Evolutionary conservation across 768 basidiomycete species (phyloP).

Genomic region (Tricholoma flavovirens): DNA sequence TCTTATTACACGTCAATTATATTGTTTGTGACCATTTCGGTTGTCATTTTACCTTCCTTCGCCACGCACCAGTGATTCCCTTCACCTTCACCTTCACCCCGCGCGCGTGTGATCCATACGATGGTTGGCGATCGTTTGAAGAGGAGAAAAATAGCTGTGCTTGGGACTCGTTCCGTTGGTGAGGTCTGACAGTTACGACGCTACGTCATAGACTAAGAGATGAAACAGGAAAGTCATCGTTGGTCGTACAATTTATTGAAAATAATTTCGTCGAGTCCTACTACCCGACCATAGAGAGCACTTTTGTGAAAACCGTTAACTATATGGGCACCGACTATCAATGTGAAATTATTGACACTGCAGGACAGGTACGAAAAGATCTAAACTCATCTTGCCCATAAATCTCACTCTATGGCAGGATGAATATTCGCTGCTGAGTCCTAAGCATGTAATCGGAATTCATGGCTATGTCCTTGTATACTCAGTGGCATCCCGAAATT

Average conservation of each 20-base stretch:
- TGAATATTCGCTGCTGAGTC: constrained; percentile 83
- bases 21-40: neutral
- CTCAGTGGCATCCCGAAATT: constrained; percentile 77
- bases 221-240: constrained; percentile 79
- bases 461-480: constrained; percentile 95
- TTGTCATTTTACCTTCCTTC: neutral
- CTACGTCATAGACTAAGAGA: constrained; percentile 10
- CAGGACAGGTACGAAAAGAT: constrained; percentile 68
- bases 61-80: constrained; percentile 3
- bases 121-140: constrained; percentile 34
- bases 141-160: constrained; percentile 78
- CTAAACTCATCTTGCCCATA: neutral
- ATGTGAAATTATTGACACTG: constrained; percentile 93
- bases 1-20: neutral
- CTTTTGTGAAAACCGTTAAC: constrained; percentile 67
- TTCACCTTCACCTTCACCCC: neutral
- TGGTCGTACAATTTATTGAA: constrained; percentile 83
- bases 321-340: constrained; percentile 80
- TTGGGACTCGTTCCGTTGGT: constrained; percentile 86
- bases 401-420: constrained; percentile 46
- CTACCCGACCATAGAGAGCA: constrained; percentile 87
- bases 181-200: constrained; percentile 24
- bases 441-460: constrained; percentile 88
- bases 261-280: constrained; percentile 82
- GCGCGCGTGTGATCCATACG: constrained; percentile 23